Evolutionary conservation across 805 yeast species (phyloP).

Genomic region (Wickerhamiella qilinensis): DNA sequence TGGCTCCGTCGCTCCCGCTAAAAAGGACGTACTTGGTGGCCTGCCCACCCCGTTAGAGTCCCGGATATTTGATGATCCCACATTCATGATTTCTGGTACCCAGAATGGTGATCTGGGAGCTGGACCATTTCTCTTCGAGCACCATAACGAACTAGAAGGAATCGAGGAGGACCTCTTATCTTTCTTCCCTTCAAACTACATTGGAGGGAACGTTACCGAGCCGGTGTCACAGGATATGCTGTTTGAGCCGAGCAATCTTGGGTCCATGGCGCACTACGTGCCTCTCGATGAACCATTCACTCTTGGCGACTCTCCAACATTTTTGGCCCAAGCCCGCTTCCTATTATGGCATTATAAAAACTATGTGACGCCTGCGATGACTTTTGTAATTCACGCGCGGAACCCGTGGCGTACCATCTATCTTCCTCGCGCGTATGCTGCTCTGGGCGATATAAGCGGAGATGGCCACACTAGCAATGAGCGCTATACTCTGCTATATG

Average conservation of each 20-base stretch:
- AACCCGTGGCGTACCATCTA: slow-evolving; percentile 85
- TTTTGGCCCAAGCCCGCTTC: slow-evolving; percentile 43
- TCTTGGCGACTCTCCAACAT: slow-evolving; percentile 1
- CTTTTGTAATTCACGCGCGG: slow-evolving; percentile 51
- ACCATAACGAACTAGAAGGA: neutral
- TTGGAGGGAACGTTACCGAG: neutral
- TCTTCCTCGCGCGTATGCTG: slow-evolving; percentile 67
- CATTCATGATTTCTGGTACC: neutral
- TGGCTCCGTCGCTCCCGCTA: too few relatives aligned
- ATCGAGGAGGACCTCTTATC: neutral
- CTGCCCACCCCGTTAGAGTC: too few relatives aligned
- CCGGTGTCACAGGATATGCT: slow-evolving; percentile 1
- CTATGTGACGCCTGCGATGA: slow-evolving; percentile 66
- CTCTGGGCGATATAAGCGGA: slow-evolving; percentile 66
- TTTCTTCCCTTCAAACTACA: neutral
- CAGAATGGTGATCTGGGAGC: neutral
- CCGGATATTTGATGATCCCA: neutral
- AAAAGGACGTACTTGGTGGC: too few relatives aligned
- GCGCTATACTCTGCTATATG: slow-evolving; percentile 61
- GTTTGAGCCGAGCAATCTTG: slow-evolving; percentile 4
- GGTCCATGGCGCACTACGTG: neutral
- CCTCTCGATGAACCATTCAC: slow-evolving; percentile 1
- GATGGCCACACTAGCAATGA: slow-evolving; percentile 62
- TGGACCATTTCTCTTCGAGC: neutral
- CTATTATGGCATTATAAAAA: slow-evolving; percentile 55